phyloP scores from a whole-genome alignment of 2,329 filamentous ascomycete genomes.

The Aspergillus sp. region DNA sequence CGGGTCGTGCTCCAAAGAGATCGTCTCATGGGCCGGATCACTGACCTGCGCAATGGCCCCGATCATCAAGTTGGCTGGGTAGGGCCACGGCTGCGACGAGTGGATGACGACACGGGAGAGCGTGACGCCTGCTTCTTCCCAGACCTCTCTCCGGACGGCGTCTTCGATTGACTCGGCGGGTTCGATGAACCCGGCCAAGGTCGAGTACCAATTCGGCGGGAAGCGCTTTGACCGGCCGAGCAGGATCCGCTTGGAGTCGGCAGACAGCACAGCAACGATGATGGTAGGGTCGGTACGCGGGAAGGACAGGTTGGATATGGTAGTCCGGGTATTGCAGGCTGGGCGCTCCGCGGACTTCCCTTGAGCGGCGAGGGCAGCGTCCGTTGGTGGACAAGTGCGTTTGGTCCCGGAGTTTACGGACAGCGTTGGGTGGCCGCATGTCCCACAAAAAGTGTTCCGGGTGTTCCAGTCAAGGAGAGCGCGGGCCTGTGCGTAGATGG shows the following conservation, averaged over 20 bases:
- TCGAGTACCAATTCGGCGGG: conserved; percentile 79
- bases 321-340: conserved; percentile 71
- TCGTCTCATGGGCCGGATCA: conserved; percentile 66
- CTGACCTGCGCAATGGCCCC: conserved; percentile 76
- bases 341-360: conserved; percentile 42
- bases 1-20: conserved; percentile 77
- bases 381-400: conserved; percentile 37
- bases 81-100: conserved; percentile 80
- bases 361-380: conserved; percentile 25
- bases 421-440: conserved; percentile 75
- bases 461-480: conserved; percentile 90
- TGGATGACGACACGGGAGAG: conserved; percentile 74
- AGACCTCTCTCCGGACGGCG: conserved; percentile 72
- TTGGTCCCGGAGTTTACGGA: conserved; percentile 38
- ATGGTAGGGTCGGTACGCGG: conserved; percentile 89
- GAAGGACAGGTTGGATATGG: conserved; percentile 84
- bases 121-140: conserved; percentile 73
- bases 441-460: conserved; percentile 84
- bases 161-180: conserved; percentile 80
- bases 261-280: conserved; percentile 84
- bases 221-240: conserved; percentile 79
- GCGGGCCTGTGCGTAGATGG: conserved; percentile 81
- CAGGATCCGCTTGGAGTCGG: conserved; percentile 67
- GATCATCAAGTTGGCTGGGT: conserved; percentile 78
- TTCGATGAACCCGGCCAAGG: conserved; percentile 79